Conservation (phyloP, 1,284 basidiomycete genomes). For the Ceratobasidium sp. region DNA sequence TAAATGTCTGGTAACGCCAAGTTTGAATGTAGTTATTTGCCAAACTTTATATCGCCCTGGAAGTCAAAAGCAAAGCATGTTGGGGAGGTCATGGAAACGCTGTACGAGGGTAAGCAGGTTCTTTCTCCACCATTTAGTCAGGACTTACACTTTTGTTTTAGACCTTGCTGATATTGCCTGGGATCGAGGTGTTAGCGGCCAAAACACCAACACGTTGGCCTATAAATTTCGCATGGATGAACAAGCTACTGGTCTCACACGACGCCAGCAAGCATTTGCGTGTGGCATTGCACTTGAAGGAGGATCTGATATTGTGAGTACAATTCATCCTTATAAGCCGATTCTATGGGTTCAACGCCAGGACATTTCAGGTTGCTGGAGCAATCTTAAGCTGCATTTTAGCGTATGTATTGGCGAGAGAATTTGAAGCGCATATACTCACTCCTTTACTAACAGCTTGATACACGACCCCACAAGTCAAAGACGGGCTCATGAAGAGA, state of each 20-base stretch:
- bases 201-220: not conserved
- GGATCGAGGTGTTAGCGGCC: not conserved
- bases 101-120: constrained; percentile 15
- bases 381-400: constrained; percentile 2
- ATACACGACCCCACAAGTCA: constrained; percentile 11
- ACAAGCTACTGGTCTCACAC: not conserved
- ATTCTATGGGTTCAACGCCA: not conserved
- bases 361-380: constrained; percentile 5
- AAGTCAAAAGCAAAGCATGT: not conserved
- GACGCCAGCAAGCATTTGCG: constrained; percentile 14
- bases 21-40: constrained; percentile 5
- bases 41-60: constrained; percentile 12
- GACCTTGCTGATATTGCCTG: constrained; percentile 30
- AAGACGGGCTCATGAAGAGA: not conserved
- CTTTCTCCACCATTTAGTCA: not conserved
- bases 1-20: no score
- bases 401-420: not conserved
- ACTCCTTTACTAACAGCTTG: not conserved
- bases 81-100: constrained; percentile 15
- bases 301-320: constrained; percentile 22
- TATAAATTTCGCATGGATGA: constrained; percentile 16
- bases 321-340: not conserved
- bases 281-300: constrained; percentile 15
- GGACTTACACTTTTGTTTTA: not conserved
- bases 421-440: constrained; percentile 7